These are phyloP conservation scores for Macrotyloma uniflorum DNA, from an alignment of 306 rosid species.

Conservation along the genomic window DNA sequence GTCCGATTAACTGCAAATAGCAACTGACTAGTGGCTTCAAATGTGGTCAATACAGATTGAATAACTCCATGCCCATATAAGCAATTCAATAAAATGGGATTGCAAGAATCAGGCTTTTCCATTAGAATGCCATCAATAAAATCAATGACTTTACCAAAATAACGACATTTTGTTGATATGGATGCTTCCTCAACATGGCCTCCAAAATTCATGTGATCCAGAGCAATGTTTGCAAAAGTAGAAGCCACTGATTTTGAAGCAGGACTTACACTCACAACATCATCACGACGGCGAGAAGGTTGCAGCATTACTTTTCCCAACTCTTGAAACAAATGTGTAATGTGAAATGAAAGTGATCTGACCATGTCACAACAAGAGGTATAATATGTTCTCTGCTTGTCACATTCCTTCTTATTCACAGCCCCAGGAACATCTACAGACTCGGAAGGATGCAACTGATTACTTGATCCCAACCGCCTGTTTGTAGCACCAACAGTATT, in stretches of 20 bases:
- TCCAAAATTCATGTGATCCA: slow-evolving; percentile 86
- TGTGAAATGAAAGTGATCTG: slow-evolving; percentile 89
- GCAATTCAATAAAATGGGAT: slow-evolving; percentile 84
- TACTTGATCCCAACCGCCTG: slow-evolving; percentile 56
- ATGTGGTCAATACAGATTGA: slow-evolving; percentile 89
- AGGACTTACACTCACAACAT: slow-evolving; percentile 71
- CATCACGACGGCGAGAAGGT: slow-evolving; percentile 97
- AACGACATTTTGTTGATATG: slow-evolving; percentile 83
- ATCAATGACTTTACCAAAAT: slow-evolving; percentile 91
- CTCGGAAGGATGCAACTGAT: slow-evolving; percentile 56
- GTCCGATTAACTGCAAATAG: slow-evolving; percentile 74
- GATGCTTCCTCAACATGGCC: slow-evolving; percentile 71
- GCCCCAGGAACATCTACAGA: slow-evolving; percentile 60
- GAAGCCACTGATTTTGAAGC: slow-evolving; percentile 88
- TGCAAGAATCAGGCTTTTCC: slow-evolving; percentile 93
- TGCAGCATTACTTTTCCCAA: slow-evolving; percentile 85
- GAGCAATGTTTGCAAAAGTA: slow-evolving; percentile 70
- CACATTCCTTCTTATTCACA: slow-evolving; percentile 61
- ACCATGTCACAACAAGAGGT: slow-evolving; percentile 85
- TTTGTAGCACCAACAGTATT: slow-evolving; percentile 58
- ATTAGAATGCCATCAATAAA: slow-evolving; percentile 79
- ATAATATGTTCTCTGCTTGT: slow-evolving; percentile 73
- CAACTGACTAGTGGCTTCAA: slow-evolving; percentile 95
- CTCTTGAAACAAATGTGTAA: slow-evolving; percentile 94
- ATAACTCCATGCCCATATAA: slow-evolving; percentile 88